A percentile compares a stretch with the other conserved stretches of the same genome.
Evolutionary conservation across 192 early-diverging fungal species (phyloP).

Genomic region (Backusella morwellensis): DNA sequence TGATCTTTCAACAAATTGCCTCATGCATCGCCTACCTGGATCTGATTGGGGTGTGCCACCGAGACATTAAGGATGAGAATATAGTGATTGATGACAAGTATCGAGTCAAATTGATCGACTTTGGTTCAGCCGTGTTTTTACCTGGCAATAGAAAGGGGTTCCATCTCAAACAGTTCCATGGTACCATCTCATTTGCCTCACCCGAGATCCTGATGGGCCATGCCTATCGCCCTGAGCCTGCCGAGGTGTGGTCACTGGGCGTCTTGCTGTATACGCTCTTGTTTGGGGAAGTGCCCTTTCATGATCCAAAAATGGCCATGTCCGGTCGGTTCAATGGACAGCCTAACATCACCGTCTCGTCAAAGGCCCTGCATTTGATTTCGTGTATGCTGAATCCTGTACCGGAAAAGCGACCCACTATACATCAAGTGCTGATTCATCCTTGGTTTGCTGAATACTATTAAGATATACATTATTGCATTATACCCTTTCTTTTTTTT

Average conservation of each 20-base stretch:
- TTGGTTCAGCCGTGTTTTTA: conserved; percentile 56
- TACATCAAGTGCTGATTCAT: conserved; percentile 61
- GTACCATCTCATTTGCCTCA: conserved; percentile 66
- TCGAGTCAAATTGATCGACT: conserved; percentile 68
- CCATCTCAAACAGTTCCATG: conserved; percentile 57
- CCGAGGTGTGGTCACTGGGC: conserved; percentile 69
- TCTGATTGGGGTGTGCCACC: conserved; percentile 69
- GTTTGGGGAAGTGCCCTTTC: conserved; percentile 62
- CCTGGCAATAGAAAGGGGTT: conserved; percentile 27
- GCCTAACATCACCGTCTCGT: conserved; percentile 45
- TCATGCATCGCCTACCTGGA: conserved; percentile 50
- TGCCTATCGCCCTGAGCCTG: conserved; percentile 52
- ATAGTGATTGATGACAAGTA: conserved; percentile 61
- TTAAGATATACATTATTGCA: not conserved
- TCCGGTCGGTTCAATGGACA: conserved; percentile 37
- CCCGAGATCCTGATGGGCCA: conserved; percentile 64
- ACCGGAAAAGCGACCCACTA: conserved; percentile 54
- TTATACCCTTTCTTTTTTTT: not conserved
- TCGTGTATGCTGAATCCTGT: conserved; percentile 65
- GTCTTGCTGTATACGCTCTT: conserved; percentile 65
- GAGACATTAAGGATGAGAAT: conserved; percentile 75
- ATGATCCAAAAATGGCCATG: conserved; percentile 50
- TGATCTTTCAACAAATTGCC: conserved; percentile 59
- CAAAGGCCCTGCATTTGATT: conserved; percentile 54
- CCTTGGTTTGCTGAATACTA: conserved; percentile 49